Conservation (phyloP, 2,329 filamentous ascomycete species). For the Dendrostoma leiphaemia region DNA sequence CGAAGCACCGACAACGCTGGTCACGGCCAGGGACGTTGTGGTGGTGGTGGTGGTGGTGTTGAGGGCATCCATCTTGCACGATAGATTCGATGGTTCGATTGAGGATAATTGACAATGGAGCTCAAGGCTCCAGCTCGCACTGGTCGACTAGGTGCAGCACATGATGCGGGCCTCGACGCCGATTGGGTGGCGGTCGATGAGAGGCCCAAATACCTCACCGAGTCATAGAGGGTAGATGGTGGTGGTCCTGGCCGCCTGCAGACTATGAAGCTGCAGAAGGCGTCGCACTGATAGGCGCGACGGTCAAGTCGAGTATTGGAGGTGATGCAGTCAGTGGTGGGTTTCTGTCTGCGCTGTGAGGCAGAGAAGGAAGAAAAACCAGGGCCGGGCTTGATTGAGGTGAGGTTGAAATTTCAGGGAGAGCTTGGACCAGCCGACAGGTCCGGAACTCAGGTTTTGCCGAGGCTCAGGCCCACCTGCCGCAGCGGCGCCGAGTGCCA, state of each 20-base stretch:
- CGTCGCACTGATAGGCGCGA: neutral
- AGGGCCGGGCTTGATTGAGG: no score
- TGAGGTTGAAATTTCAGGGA: no score
- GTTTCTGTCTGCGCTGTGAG: neutral
- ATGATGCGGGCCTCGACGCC: constrained; percentile 19
- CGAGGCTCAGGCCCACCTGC: no score
- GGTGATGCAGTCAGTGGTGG: neutral
- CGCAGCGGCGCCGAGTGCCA: no score
- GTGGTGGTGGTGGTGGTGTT: constrained; percentile 8
- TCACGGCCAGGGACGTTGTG: constrained; percentile 4
- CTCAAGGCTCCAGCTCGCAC: constrained; percentile 4
- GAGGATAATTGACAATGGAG: neutral
- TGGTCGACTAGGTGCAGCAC: constrained; percentile 16
- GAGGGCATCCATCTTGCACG: constrained; percentile 16
- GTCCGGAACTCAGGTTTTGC: no score
- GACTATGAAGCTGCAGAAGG: neutral
- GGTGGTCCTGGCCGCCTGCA: neutral
- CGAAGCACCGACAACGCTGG: constrained; percentile 21
- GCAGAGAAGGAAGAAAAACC: constrained; percentile 1
- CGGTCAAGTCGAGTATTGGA: neutral
- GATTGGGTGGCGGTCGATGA: constrained; percentile 15
- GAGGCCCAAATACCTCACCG: constrained; percentile 8
- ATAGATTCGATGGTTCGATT: neutral
- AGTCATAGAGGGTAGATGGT: constrained; percentile 3
- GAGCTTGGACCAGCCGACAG: no score